These are phyloP conservation scores for Amorphotheca resinae DNA, from an alignment of 495 filamentous ascomycete genomes.

Conservation along the genomic window DNA sequence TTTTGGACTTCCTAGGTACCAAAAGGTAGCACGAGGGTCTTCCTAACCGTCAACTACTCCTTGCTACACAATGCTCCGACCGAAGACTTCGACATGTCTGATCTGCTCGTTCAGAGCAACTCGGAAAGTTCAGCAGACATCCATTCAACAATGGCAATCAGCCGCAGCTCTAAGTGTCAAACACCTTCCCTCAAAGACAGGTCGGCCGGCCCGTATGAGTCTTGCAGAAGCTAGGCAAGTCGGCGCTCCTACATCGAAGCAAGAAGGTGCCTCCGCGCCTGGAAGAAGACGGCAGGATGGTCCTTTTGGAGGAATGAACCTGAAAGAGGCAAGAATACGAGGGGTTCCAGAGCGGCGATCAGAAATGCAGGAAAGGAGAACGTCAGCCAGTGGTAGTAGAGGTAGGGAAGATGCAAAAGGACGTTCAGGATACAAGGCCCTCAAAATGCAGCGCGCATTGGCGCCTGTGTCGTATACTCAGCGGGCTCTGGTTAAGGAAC, in stretches of 20 bases:
- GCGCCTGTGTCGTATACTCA: slow-evolving; percentile 60
- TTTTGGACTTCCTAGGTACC: no score
- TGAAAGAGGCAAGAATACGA: slow-evolving; percentile 48
- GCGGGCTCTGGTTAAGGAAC: slow-evolving; percentile 53
- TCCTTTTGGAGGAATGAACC: slow-evolving; percentile 73
- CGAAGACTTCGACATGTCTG: slow-evolving; percentile 15
- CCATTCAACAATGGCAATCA: slow-evolving; percentile 7
- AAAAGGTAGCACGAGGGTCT: no score
- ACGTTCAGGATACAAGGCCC: slow-evolving; percentile 51
- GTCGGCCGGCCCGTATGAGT: slow-evolving; percentile 13
- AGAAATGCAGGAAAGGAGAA: slow-evolving; percentile 21
- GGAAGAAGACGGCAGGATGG: slow-evolving; percentile 37
- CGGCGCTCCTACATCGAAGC: slow-evolving; percentile 16
- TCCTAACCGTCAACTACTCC: no score
- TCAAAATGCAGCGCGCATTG: slow-evolving; percentile 88
- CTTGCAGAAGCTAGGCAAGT: slow-evolving; percentile 10
- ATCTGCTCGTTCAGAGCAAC: slow-evolving; percentile 20
- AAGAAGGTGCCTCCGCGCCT: slow-evolving; percentile 50
- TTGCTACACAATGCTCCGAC: slow-evolving; percentile 18
- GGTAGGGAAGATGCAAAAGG: slow-evolving; percentile 24
- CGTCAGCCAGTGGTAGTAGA: slow-evolving; percentile 21
- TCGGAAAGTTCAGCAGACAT: slow-evolving; percentile 4
- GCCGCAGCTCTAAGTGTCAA: slow-evolving; percentile 10
- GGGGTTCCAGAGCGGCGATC: slow-evolving; percentile 18
- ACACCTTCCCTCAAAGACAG: not conserved